Percentiles rank a stretch among this genome's conserved stretches.
These are phyloP conservation scores for Phytophthora pseudosyringae DNA, from an alignment of 352 stramenopile species.

Conservation along the genomic window DNA sequence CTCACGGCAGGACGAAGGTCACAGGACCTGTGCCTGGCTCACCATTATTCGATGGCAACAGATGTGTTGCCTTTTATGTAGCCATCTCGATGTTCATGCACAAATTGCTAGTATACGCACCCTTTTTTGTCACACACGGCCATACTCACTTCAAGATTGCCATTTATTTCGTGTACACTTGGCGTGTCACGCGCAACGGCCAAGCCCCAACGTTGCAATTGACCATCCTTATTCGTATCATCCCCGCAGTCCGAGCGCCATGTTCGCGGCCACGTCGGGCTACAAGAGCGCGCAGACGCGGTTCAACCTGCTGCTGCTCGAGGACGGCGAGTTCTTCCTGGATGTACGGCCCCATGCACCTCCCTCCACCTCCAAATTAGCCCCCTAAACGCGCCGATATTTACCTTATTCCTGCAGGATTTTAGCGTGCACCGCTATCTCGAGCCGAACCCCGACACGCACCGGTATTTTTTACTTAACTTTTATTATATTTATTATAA, in stretches of 20 bases:
- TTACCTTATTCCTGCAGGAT: slow-evolving; percentile 55
- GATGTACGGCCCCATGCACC: slow-evolving; percentile 55
- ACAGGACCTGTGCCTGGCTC: too few relatives aligned
- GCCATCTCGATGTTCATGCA: slow-evolving; percentile 7
- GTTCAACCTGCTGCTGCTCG: slow-evolving; percentile 94
- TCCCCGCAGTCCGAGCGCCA: slow-evolving; percentile 11
- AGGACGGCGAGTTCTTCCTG: slow-evolving; percentile 96
- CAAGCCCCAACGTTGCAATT: slow-evolving; percentile 5
- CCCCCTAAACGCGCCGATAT: not conserved
- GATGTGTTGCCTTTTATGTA: slow-evolving; percentile 3
- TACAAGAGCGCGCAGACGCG: slow-evolving; percentile 69
- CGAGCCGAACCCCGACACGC: slow-evolving; percentile 54
- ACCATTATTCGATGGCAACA: too few relatives aligned
- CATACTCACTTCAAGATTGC: too few relatives aligned
- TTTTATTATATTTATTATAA: slow-evolving; percentile 4
- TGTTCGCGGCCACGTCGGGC: slow-evolving; percentile 50
- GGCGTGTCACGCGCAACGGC: slow-evolving; percentile 13
- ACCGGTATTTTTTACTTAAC: slow-evolving; percentile 45
- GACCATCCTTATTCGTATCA: slow-evolving; percentile 9
- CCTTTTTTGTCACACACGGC: slow-evolving; percentile 7
- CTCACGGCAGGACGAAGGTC: too few relatives aligned
- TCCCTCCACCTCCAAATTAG: not conserved
- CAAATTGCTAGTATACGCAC: not conserved
- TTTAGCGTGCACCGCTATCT: slow-evolving; percentile 86
- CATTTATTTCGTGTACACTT: slow-evolving; percentile 16